Evolutionary conservation across 345 rosid species (phyloP).

Genomic region (Dovyalis caffra): DNA sequence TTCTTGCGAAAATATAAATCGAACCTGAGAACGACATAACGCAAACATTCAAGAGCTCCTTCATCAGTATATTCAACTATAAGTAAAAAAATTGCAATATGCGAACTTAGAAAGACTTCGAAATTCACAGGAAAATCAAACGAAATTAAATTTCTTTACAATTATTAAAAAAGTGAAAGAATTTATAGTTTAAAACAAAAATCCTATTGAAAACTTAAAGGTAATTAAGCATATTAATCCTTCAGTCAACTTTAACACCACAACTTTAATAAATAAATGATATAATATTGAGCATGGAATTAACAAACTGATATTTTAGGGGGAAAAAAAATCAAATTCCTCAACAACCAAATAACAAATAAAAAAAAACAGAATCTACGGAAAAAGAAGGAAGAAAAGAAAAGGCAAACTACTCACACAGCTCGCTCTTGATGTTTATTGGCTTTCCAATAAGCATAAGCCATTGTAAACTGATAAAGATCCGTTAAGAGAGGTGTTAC

Average conservation of each 20-base stretch:
- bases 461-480: slow-evolving; percentile 98
- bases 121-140: too few species aligned
- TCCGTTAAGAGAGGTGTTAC: slow-evolving; percentile 93
- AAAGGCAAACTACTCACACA: slow-evolving; percentile 50
- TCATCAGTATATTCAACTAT: not conserved
- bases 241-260: not conserved
- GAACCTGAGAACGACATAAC: slow-evolving; percentile 47
- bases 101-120: too few species aligned
- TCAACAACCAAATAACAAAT: not conserved
- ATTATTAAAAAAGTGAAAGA: too few species aligned
- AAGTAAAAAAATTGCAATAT: too few species aligned
- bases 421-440: slow-evolving; percentile 77
- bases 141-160: not conserved
- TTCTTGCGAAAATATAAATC: slow-evolving; percentile 93
- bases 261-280: not conserved
- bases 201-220: not conserved
- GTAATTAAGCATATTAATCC: not conserved
- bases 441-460: slow-evolving; percentile 98
- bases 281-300: not conserved
- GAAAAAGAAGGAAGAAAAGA: not conserved
- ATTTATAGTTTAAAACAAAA: not conserved
- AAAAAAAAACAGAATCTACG: not conserved
- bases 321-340: not conserved
- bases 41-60: not conserved
- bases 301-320: not conserved